phyloP scores from a whole-genome alignment of 345 rosid species.

The Eucalyptus cladocalyx region DNA sequence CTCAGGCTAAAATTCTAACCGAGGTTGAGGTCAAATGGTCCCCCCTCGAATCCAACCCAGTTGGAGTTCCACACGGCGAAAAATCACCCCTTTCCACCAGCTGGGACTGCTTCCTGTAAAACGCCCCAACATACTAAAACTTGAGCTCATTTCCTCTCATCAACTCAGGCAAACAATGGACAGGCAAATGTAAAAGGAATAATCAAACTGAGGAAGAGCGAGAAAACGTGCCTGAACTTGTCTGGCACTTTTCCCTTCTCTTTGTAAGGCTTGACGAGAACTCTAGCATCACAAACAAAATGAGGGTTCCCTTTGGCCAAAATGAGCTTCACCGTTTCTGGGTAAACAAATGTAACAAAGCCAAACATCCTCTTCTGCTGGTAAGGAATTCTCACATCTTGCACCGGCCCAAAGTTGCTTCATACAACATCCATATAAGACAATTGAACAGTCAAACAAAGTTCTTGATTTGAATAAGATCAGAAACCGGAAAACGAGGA shows the following conservation, averaged over 20 bases:
- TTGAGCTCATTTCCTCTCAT: not conserved
- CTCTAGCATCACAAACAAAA: conserved; percentile 87
- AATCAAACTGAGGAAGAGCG: not conserved
- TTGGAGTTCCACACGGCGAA: conserved; percentile 59
- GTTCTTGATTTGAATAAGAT: not conserved
- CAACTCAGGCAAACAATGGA: not conserved
- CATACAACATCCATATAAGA: not conserved
- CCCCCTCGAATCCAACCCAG: conserved; percentile 71
- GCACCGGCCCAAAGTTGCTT: conserved; percentile 86
- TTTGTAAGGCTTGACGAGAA: conserved; percentile 91
- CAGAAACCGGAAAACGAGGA: not conserved
- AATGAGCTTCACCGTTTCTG: conserved; percentile 88
- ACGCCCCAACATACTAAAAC: not conserved
- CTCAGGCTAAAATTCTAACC: conserved; percentile 13
- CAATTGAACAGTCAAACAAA: not conserved
- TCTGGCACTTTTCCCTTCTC: conserved; percentile 95
- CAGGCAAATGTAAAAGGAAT: not conserved
- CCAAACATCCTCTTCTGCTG: conserved; percentile 99
- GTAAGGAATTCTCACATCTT: conserved; percentile 92
- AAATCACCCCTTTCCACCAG: conserved; percentile 46
- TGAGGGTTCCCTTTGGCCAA: conserved; percentile 91
- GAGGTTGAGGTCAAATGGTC: conserved; percentile 32
- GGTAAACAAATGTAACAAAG: conserved; percentile 74
- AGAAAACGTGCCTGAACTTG: conserved; percentile 53
- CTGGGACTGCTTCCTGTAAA: conserved; percentile 36